phyloP scores from a whole-genome alignment of 139 green algal species.

The Tetraselmis chui region DNA sequence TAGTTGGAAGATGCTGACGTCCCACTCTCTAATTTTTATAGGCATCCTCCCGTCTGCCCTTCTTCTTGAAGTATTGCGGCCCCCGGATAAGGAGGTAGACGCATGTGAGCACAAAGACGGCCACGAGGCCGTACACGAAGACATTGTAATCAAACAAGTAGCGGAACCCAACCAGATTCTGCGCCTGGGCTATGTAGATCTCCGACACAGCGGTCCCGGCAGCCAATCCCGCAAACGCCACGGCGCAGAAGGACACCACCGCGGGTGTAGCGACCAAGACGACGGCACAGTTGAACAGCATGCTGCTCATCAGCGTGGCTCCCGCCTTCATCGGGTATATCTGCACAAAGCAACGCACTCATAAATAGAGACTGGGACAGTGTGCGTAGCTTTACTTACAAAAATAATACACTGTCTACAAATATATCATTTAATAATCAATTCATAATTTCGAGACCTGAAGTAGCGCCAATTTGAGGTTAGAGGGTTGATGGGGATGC shows the following conservation, averaged over 20 bases:
- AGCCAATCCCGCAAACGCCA: constrained; percentile 21
- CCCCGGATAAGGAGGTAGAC: not conserved
- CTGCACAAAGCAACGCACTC: no score
- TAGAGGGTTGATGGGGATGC: no score
- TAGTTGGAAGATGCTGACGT: no score
- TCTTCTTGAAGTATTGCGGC: not conserved
- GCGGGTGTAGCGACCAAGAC: constrained; percentile 80
- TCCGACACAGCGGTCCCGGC: not conserved
- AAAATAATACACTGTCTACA: no score
- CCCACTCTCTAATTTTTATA: not conserved
- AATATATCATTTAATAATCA: no score
- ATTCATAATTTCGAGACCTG: no score
- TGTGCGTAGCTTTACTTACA: no score
- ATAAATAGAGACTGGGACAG: no score
- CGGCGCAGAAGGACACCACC: constrained; percentile 88
- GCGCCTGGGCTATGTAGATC: not conserved
- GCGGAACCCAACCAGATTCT: not conserved
- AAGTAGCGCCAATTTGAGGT: no score
- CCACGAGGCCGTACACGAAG: not conserved
- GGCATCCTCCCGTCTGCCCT: not conserved
- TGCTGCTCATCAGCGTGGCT: constrained; percentile 86
- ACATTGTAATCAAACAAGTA: not conserved
- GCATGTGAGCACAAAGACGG: not conserved
- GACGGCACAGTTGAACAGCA: constrained; percentile 92
- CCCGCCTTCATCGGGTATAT: constrained; percentile 77